Percentiles rank a stretch among this genome's conserved stretches.
Evolutionary conservation across 352 stramenopile species (phyloP).

Genomic region (Pythium dissotocum): DNA sequence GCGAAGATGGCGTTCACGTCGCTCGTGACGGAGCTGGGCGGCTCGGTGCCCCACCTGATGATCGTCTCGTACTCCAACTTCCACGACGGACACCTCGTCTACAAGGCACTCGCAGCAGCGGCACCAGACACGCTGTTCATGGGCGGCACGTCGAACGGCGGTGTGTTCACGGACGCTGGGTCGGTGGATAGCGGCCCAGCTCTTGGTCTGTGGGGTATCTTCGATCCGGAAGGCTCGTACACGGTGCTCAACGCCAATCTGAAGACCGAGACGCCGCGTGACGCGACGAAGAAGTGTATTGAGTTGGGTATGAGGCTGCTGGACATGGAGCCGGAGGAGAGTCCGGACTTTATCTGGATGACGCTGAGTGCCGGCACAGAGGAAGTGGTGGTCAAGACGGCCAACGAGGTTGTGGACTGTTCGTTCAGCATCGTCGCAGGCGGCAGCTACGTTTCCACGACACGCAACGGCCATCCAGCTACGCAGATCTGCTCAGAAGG

Average conservation of each 20-base stretch:
- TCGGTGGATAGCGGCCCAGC: constrained; percentile 39
- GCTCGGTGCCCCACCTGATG: constrained; percentile 75
- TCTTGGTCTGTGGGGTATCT: constrained; percentile 81
- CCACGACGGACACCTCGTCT: constrained; percentile 53
- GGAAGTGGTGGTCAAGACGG: constrained; percentile 58
- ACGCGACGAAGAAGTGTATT: constrained; percentile 61
- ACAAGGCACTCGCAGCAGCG: constrained; percentile 57
- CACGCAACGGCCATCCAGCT: constrained; percentile 21
- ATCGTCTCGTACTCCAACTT: constrained; percentile 74
- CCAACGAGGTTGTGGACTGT: constrained; percentile 80
- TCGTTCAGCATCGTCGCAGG: constrained; percentile 59
- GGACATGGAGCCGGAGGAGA: constrained; percentile 73
- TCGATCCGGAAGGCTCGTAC: constrained; percentile 80
- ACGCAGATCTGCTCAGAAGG: constrained; percentile 83
- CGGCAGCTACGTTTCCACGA: constrained; percentile 27
- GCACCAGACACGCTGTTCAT: constrained; percentile 83
- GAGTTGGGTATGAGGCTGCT: constrained; percentile 70
- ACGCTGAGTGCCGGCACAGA: constrained; percentile 55
- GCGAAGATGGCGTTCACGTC: constrained; percentile 56
- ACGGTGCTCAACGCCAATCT: constrained; percentile 75
- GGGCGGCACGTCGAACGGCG: constrained; percentile 69
- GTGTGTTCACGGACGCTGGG: constrained; percentile 54
- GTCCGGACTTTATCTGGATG: constrained; percentile 82
- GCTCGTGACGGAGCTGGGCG: constrained; percentile 56
- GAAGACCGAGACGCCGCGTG: constrained; percentile 52